These are phyloP conservation scores for Ganoderma resinaceum DNA, from an alignment of 1,284 basidiomycete species.

Conservation along the genomic window DNA sequence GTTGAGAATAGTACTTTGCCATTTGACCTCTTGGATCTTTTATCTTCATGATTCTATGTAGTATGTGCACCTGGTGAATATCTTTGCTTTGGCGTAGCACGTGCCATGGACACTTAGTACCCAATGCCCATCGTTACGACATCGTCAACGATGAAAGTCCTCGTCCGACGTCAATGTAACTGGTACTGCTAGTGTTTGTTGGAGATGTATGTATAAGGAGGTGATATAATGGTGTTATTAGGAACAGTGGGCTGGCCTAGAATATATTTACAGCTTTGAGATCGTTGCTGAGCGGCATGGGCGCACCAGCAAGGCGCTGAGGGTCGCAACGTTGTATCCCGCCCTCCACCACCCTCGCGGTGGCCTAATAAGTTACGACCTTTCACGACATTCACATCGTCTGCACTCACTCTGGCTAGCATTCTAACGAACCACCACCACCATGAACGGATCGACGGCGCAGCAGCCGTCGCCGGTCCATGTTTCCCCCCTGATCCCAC, in stretches of 20 bases:
- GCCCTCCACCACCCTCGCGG: not conserved
- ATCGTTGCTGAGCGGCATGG: not conserved
- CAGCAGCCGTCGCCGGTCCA: constrained; percentile 19
- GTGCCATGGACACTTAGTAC: too few relatives aligned
- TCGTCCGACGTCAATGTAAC: too few relatives aligned
- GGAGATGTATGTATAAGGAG: not conserved
- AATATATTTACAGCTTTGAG: not conserved
- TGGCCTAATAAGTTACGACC: constrained; percentile 1
- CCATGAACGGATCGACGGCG: constrained; percentile 26
- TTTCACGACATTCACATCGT: constrained; percentile 9
- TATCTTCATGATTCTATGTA: too few relatives aligned
- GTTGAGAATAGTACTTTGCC: too few relatives aligned
- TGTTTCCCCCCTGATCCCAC: constrained; percentile 22
- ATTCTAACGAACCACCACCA: not conserved
- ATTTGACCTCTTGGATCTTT: too few relatives aligned
- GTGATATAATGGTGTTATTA: not conserved
- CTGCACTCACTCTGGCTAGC: not conserved
- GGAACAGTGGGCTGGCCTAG: not conserved
- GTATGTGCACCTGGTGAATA: too few relatives aligned
- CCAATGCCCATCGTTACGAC: too few relatives aligned
- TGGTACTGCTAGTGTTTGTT: too few relatives aligned
- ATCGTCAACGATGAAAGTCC: too few relatives aligned
- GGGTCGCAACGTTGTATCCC: not conserved
- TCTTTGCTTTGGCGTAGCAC: too few relatives aligned
- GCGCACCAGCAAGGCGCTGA: not conserved